phyloP scores from a whole-genome alignment of 257 asterid genomes.

The Dorcoceras hygrometricum region DNA sequence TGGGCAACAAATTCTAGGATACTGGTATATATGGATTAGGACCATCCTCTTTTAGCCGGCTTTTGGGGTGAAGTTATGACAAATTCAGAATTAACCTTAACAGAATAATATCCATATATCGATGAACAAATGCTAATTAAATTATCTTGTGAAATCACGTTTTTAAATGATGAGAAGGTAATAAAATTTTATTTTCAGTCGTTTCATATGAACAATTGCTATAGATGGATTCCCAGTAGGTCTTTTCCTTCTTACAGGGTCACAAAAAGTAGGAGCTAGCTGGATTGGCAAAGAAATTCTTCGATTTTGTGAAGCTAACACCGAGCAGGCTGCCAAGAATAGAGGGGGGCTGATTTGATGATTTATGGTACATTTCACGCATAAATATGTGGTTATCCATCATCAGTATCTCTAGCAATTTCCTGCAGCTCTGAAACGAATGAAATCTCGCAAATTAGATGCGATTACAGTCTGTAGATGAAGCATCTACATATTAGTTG shows the following conservation, averaged over 20 bases:
- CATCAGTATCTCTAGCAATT: slow-evolving; percentile 58
- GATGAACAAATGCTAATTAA: not conserved
- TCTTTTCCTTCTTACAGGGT: not conserved
- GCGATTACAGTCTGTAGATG: not conserved
- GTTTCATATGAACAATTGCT: not conserved
- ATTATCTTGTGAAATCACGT: not conserved
- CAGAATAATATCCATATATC: not conserved
- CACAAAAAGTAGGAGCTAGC: slow-evolving; percentile 55
- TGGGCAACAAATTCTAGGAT: too few species aligned
- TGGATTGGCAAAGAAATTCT: slow-evolving; percentile 86
- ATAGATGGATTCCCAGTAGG: not conserved
- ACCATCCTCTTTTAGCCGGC: too few species aligned
- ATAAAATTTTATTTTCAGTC: too few species aligned
- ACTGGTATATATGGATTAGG: too few species aligned
- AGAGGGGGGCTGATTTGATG: slow-evolving; percentile 53
- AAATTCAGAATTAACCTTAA: too few species aligned
- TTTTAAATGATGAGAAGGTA: not conserved
- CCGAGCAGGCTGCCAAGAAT: slow-evolving; percentile 57
- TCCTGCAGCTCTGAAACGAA: slow-evolving; percentile 79
- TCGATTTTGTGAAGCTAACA: slow-evolving; percentile 37
- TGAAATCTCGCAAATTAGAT: slow-evolving; percentile 18
- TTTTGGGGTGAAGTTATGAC: too few species aligned
- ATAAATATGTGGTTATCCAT: slow-evolving; percentile 61
- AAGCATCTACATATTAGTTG: not conserved
- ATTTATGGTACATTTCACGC: slow-evolving; percentile 56